These are phyloP conservation scores for Stachybotrys chartarum DNA, from an alignment of 2,329 filamentous ascomycete genomes.

Conservation along the genomic window DNA sequence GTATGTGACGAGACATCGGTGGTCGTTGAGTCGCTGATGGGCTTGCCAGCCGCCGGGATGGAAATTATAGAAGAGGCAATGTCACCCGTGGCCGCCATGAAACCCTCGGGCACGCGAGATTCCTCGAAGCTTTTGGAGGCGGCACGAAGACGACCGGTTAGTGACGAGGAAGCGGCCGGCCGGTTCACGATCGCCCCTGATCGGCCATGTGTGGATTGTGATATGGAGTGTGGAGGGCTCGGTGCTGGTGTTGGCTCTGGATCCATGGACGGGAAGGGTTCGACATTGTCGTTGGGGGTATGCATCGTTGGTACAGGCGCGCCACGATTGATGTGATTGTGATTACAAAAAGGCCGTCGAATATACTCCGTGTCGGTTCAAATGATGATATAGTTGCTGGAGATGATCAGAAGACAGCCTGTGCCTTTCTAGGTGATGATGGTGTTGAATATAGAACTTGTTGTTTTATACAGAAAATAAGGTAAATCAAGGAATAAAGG, in stretches of 20 bases:
- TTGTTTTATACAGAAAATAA: too few relatives aligned
- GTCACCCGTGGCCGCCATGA: slow-evolving; percentile 38
- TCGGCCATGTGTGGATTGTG: slow-evolving; percentile 1
- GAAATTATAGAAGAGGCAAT: slow-evolving; percentile 33
- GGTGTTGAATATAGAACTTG: too few relatives aligned
- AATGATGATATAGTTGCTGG: too few relatives aligned
- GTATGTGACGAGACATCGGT: not conserved
- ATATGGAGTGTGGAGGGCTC: slow-evolving; percentile 2
- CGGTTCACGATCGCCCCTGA: slow-evolving; percentile 11
- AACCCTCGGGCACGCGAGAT: slow-evolving; percentile 38
- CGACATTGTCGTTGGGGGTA: slow-evolving; percentile 10
- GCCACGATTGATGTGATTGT: not conserved
- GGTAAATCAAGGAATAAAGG: too few relatives aligned
- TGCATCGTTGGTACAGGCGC: slow-evolving; percentile 4
- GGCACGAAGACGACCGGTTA: slow-evolving; percentile 23
- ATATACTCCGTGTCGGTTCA: too few relatives aligned
- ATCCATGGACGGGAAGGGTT: slow-evolving; percentile 18
- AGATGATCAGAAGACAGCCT: too few relatives aligned
- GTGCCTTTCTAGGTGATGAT: too few relatives aligned
- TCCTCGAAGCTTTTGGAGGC: slow-evolving; percentile 32
- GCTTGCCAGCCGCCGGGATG: slow-evolving; percentile 6
- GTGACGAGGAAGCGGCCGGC: slow-evolving; percentile 20
- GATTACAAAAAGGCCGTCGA: too few relatives aligned
- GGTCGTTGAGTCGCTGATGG: slow-evolving; percentile 3
- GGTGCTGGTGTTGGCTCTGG: not conserved